phyloP scores from a whole-genome alignment of 1,139 yeast species.

The Geotrichum europaeum region DNA sequence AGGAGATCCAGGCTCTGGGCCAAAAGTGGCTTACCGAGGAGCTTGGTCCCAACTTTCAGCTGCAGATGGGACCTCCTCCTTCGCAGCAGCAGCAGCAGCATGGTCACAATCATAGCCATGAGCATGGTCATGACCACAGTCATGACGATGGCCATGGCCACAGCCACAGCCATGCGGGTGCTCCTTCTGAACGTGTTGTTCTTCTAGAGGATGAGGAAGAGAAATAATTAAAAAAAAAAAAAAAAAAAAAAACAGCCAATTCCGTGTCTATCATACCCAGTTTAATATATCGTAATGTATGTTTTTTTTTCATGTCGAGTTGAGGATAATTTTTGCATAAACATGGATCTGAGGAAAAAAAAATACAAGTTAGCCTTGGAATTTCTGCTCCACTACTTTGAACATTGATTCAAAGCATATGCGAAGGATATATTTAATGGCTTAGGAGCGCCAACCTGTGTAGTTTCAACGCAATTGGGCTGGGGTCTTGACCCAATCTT shows the following conservation, averaged over 20 bases:
- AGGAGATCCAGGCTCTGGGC: conserved; percentile 11
- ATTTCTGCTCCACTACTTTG: too few species aligned
- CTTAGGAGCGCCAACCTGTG: too few species aligned
- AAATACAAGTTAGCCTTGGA: too few species aligned
- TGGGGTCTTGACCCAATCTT: too few species aligned
- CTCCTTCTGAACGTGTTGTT: conserved; percentile 3
- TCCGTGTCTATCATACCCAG: not conserved
- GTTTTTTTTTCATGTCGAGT: not conserved
- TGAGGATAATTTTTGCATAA: too few species aligned
- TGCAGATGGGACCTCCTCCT: conserved; percentile 10
- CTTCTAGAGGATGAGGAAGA: conserved; percentile 7
- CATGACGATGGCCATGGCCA: conserved; percentile 4
- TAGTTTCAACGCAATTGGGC: too few species aligned
- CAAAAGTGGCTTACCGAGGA: conserved; percentile 13
- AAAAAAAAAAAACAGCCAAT: not conserved
- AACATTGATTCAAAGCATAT: too few species aligned
- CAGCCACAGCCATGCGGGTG: conserved; percentile 10
- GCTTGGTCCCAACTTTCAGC: conserved; percentile 14
- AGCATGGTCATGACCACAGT: conserved; percentile 5
- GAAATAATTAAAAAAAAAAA: not conserved
- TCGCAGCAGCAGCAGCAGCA: conserved; percentile 3
- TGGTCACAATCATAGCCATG: conserved; percentile 8
- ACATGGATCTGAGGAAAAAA: too few species aligned
- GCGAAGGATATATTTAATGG: too few species aligned
- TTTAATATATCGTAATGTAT: not conserved